These are phyloP conservation scores for Petunia hybrid DNA, from an alignment of 305 asterid species.

Conservation along the genomic window DNA sequence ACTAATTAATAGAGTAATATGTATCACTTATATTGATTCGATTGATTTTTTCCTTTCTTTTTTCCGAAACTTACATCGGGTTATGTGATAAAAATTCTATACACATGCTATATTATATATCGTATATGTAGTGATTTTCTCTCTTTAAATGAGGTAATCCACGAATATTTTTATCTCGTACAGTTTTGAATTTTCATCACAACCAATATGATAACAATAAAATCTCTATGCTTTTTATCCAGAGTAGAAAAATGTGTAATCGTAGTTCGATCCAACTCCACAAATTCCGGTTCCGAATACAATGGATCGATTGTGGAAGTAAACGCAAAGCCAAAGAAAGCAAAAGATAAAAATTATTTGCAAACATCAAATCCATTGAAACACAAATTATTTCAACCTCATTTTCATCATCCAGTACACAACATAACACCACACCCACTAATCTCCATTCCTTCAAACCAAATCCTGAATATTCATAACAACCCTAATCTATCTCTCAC, in stretches of 20 bases:
- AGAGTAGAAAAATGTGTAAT: neutral
- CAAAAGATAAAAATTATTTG: neutral
- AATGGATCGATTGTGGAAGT: slow-evolving; percentile 3
- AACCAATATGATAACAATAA: neutral
- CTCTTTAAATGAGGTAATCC: neutral
- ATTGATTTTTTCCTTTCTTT: too few relatives aligned
- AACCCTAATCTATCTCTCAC: slow-evolving; percentile 11
- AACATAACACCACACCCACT: too few relatives aligned
- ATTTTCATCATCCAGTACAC: neutral
- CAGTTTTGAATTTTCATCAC: neutral
- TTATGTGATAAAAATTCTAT: too few relatives aligned
- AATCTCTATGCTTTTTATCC: neutral
- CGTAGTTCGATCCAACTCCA: slow-evolving; percentile 12
- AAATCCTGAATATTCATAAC: neutral
- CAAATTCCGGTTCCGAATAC: slow-evolving; percentile 22
- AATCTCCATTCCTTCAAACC: neutral
- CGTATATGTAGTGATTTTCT: too few relatives aligned
- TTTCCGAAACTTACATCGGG: too few relatives aligned
- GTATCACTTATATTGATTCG: too few relatives aligned
- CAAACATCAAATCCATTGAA: slow-evolving; percentile 25
- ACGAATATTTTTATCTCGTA: neutral
- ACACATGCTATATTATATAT: too few relatives aligned
- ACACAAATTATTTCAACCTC: slow-evolving; percentile 30
- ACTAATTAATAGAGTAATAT: too few relatives aligned
- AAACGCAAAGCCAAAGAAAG: slow-evolving; percentile 16